These are phyloP conservation scores for Yueomyces sp. DNA, from an alignment of 1,139 yeast genomes.

Conservation along the genomic window DNA sequence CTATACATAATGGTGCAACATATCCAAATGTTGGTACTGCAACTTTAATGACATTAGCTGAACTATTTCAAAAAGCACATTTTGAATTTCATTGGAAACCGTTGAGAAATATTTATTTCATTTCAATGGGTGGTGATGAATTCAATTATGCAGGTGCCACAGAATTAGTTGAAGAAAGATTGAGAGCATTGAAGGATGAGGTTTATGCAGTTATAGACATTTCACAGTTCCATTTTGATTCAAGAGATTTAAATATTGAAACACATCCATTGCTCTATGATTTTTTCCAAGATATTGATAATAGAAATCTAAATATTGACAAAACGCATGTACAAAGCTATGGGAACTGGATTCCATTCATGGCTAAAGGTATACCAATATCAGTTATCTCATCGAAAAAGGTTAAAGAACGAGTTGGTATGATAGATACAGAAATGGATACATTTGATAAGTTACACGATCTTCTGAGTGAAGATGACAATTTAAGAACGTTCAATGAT, in stretches of 20 bases:
- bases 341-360: constrained; percentile 54
- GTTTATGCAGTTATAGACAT: constrained; percentile 69
- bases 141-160: constrained; percentile 80
- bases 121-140: constrained; percentile 76
- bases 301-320: constrained; percentile 1
- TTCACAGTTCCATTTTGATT: constrained; percentile 27
- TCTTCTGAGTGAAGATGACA: constrained; percentile 18
- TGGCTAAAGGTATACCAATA: constrained; percentile 54
- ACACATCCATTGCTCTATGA: constrained; percentile 57
- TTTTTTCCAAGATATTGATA: constrained; percentile 18
- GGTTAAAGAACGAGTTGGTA: constrained; percentile 30
- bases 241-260: constrained; percentile 48
- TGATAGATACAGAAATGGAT: constrained; percentile 57
- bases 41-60: constrained; percentile 56
- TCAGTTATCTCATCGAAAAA: constrained; percentile 29
- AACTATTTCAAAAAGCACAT: constrained; percentile 57
- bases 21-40: constrained; percentile 70
- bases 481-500: constrained; percentile 42
- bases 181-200: constrained; percentile 41
- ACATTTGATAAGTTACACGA: constrained; percentile 43
- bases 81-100: constrained; percentile 73
- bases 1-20: constrained; percentile 63
- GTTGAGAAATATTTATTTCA: constrained; percentile 66
- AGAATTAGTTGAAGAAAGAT: constrained; percentile 58
- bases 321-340: constrained; percentile 30